Evolutionary conservation across 139 green algal species (phyloP).

Genomic region (Penium margaritaceum): DNA sequence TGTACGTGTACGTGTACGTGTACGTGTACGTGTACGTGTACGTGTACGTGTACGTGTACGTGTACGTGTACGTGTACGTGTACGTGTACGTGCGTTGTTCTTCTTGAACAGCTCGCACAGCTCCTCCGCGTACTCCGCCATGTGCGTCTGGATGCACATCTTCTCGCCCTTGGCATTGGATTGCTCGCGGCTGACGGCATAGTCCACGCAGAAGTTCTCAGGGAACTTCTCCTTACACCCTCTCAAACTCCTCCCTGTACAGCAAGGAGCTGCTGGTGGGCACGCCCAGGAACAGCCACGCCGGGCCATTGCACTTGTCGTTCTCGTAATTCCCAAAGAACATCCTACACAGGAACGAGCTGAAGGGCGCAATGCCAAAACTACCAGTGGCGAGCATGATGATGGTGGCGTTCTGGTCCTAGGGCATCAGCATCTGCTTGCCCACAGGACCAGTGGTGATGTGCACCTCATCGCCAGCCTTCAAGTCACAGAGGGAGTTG

Average conservation of each 20-base stretch:
- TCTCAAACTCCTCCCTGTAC: conserved; percentile 51
- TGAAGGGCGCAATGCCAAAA: conserved; percentile 48
- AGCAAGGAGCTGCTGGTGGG: conserved; percentile 45
- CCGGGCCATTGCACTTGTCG: conserved; percentile 52
- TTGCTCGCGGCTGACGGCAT: conserved; percentile 45
- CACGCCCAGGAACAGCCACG: conserved; percentile 48
- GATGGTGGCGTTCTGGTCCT: conserved; percentile 42
- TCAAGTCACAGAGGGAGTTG: conserved; percentile 49
- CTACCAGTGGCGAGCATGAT: conserved; percentile 49
- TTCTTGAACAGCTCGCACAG: conserved; percentile 49
- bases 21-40: too few relatives aligned
- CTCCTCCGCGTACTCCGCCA: conserved; percentile 48
- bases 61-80: too few relatives aligned
- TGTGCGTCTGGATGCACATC: conserved; percentile 51
- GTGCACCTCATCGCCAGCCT: conserved; percentile 44
- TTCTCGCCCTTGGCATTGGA: conserved; percentile 47
- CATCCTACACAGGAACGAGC: conserved; percentile 47
- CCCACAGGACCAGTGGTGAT: conserved; percentile 48
- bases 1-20: too few relatives aligned
- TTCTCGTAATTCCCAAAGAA: conserved; percentile 50
- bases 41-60: too few relatives aligned
- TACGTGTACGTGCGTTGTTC: too few relatives aligned
- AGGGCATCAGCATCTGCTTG: conserved; percentile 52
- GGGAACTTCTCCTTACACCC: conserved; percentile 48
- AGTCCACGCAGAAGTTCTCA: conserved; percentile 49